phyloP scores from a whole-genome alignment of 2,329 filamentous ascomycete species.

The Ophiostoma tasmaniense region DNA sequence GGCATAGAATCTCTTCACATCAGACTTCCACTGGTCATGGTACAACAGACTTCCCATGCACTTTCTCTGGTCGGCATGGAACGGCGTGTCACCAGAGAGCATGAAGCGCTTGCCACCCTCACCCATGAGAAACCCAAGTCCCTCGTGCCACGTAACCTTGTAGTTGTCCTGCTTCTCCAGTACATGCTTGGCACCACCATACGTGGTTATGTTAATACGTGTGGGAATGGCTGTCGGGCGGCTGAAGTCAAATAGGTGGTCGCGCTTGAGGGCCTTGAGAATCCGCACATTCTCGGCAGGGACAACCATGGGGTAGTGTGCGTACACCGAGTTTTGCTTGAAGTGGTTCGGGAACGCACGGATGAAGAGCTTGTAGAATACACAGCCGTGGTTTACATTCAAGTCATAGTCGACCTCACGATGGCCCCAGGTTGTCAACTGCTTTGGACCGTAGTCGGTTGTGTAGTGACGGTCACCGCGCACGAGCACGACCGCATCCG shows the following conservation, averaged over 20 bases:
- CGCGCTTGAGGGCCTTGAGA: slow-evolving; percentile 57
- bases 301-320: slow-evolving; percentile 65
- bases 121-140: slow-evolving; percentile 55
- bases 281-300: slow-evolving; percentile 66
- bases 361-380: slow-evolving; percentile 77
- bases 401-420: slow-evolving; percentile 65
- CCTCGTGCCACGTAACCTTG: slow-evolving; percentile 56
- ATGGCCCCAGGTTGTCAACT: slow-evolving; percentile 78
- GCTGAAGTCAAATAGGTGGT: slow-evolving; percentile 60
- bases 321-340: slow-evolving; percentile 68
- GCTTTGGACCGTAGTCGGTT: slow-evolving; percentile 62
- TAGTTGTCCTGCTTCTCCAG: slow-evolving; percentile 54
- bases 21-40: slow-evolving; percentile 50
- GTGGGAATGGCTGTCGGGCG: slow-evolving; percentile 45
- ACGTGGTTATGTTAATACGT: slow-evolving; percentile 50
- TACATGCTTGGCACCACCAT: slow-evolving; percentile 52
- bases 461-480: slow-evolving; percentile 74
- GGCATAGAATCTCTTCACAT: slow-evolving; percentile 60
- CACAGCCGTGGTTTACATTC: slow-evolving; percentile 66
- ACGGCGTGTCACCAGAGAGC: slow-evolving; percentile 43
- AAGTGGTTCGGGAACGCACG: slow-evolving; percentile 76
- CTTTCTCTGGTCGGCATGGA: slow-evolving; percentile 43
- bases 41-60: slow-evolving; percentile 51
- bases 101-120: slow-evolving; percentile 45
- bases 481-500: slow-evolving; percentile 70